Percentiles rank a stretch among this genome's conserved stretches.
Conservation (phyloP, 345 rosid genomes). For the Bruguiera parviflora region DNA sequence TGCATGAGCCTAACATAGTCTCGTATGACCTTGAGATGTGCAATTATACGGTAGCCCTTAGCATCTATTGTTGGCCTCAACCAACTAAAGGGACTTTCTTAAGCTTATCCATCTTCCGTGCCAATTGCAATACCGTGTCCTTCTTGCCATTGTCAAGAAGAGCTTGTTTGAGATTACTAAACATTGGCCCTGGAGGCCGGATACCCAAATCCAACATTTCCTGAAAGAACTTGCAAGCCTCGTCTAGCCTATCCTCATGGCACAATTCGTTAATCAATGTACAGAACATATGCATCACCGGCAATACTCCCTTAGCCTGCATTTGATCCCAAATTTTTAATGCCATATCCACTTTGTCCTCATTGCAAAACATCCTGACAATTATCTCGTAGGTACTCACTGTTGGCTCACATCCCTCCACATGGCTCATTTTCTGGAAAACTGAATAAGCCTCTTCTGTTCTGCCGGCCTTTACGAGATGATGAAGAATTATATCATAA, state of each 20-base stretch:
- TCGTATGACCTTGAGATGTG: not conserved
- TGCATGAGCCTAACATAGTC: not conserved
- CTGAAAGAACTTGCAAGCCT: constrained; percentile 71
- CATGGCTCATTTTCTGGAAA: constrained; percentile 49
- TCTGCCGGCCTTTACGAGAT: constrained; percentile 45
- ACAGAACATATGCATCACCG: constrained; percentile 88
- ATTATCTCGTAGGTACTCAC: constrained; percentile 76
- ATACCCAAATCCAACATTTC: constrained; percentile 90
- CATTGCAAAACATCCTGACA: constrained; percentile 81
- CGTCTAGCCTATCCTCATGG: constrained; percentile 54
- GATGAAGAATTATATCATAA: constrained; percentile 73
- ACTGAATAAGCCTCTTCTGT: constrained; percentile 51
- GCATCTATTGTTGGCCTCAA: constrained; percentile 15
- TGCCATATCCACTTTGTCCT: constrained; percentile 59
- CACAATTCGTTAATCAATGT: constrained; percentile 57
- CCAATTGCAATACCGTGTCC: constrained; percentile 42
- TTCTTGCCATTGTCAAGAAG: constrained; percentile 59
- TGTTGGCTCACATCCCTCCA: constrained; percentile 47
- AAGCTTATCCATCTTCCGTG: constrained; percentile 54
- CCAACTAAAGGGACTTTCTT: constrained; percentile 56
- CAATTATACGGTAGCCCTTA: not conserved
- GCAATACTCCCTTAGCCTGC: constrained; percentile 69
- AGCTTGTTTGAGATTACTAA: constrained; percentile 69
- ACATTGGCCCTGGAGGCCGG: constrained; percentile 68
- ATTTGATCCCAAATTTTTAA: constrained; percentile 64